A percentile compares a stretch with the other conserved stretches of the same genome.
Conservation (phyloP, 2,329 filamentous ascomycete genomes). For the Paraphaeosphaeria minitans region DNA sequence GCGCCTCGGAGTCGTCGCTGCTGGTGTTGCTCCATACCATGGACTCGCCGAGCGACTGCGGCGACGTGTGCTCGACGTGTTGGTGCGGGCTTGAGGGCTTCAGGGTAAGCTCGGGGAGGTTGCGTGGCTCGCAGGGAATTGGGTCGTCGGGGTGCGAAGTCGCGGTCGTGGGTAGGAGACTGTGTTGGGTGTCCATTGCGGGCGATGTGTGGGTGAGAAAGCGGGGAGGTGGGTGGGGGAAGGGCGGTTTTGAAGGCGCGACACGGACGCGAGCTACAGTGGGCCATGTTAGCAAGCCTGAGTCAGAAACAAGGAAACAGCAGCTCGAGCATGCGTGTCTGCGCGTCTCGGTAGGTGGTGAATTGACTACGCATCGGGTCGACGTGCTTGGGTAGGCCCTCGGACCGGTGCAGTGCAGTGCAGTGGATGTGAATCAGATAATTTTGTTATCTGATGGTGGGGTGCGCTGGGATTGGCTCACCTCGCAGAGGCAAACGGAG, state of each 20-base stretch:
- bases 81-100: constrained; percentile 23
- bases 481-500: constrained; percentile 20
- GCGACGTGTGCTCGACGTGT: constrained; percentile 42
- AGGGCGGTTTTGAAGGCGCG: constrained; percentile 22
- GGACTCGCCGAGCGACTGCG: constrained; percentile 49
- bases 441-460: constrained; percentile 39
- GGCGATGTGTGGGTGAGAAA: constrained; percentile 29
- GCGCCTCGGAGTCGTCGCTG: constrained; percentile 49
- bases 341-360: neutral
- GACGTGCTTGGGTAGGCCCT: constrained; percentile 17
- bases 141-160: constrained; percentile 55
- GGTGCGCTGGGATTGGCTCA: constrained; percentile 19
- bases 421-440: constrained; percentile 14
- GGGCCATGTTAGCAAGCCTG: constrained; percentile 36
- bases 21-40: constrained; percentile 49
- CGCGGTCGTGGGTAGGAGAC: constrained; percentile 46
- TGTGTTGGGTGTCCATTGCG: constrained; percentile 31
- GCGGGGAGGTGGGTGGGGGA: constrained; percentile 18
- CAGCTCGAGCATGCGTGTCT: neutral
- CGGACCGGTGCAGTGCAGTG: constrained; percentile 18
- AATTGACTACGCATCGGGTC: constrained; percentile 1
- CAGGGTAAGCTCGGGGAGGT: constrained; percentile 38
- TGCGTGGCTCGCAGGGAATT: constrained; percentile 50
- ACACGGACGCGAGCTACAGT: constrained; percentile 28
- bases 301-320: constrained; percentile 10